Percentiles rank a stretch among this genome's conserved stretches.
Conservation (phyloP, 2,329 filamentous ascomycete genomes). For the Fusarium sterilihyphosum region DNA sequence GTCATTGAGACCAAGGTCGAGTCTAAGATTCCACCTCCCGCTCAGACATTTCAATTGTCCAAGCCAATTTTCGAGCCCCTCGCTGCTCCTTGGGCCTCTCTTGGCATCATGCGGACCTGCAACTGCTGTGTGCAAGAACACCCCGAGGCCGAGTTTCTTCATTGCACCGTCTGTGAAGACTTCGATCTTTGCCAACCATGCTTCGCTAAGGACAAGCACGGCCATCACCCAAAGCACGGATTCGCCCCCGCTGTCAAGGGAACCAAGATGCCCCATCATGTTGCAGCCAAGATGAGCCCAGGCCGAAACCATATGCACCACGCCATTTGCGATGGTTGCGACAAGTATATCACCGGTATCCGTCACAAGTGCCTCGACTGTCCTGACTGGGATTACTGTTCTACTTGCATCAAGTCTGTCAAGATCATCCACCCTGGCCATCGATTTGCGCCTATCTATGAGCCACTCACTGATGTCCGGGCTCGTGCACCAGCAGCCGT, state of each 20-base stretch:
- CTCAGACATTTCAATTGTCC: conserved; percentile 24
- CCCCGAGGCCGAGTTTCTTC: conserved; percentile 82
- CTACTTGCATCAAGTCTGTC: conserved; percentile 75
- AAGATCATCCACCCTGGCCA: conserved; percentile 79
- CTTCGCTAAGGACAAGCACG: conserved; percentile 79
- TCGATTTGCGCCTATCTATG: conserved; percentile 89
- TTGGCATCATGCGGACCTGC: conserved; percentile 70
- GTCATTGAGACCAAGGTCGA: conserved; percentile 31
- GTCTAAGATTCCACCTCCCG: conserved; percentile 35
- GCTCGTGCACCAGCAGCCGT: conserved; percentile 51
- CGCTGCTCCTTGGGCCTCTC: conserved; percentile 29
- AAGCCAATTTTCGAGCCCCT: conserved; percentile 35
- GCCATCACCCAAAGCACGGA: conserved; percentile 88
- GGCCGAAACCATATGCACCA: conserved; percentile 86
- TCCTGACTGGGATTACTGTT: conserved; percentile 97
- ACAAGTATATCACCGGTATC: conserved; percentile 85
- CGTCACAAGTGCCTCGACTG: conserved; percentile 97
- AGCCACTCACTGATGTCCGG: conserved; percentile 61
- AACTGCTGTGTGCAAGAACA: conserved; percentile 74
- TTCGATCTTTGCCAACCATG: conserved; percentile 91
- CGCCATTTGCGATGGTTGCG: conserved; percentile 94
- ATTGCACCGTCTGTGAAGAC: conserved; percentile 86
- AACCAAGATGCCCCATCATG: conserved; percentile 67
- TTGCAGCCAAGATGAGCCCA: conserved; percentile 75
- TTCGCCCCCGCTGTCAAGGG: conserved; percentile 77